These are phyloP conservation scores for Phlyctochytrium bullatum DNA, from an alignment of 192 early-diverging fungal species.

Conservation along the genomic window DNA sequence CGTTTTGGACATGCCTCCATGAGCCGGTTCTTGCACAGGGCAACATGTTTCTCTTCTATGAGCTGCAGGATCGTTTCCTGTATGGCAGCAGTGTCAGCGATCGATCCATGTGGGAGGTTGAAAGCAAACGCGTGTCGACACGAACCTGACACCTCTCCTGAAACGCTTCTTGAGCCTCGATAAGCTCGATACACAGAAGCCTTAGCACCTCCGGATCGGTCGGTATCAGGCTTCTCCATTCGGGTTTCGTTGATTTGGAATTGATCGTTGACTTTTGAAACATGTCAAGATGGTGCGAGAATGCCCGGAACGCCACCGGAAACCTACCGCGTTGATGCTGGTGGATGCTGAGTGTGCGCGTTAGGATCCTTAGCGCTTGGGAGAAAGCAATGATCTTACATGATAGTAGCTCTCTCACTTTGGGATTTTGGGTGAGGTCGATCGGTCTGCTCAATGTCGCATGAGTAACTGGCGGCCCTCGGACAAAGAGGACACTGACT, in stretches of 20 bases:
- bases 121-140: neutral
- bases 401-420: neutral
- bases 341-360: too few species aligned
- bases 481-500: neutral
- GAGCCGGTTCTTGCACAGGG: slow-evolving; percentile 34
- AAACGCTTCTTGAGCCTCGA: slow-evolving; percentile 32
- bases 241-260: too few species aligned
- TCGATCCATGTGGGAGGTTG: neutral
- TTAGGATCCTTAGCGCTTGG: slow-evolving; percentile 25
- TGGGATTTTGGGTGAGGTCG: neutral
- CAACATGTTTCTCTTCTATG: slow-evolving; percentile 41
- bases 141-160: slow-evolving; percentile 39
- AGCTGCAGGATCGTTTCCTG: slow-evolving; percentile 42
- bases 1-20: slow-evolving; percentile 35
- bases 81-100: slow-evolving; percentile 2
- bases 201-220: slow-evolving; percentile 18
- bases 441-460: neutral
- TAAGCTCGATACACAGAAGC: slow-evolving; percentile 27
- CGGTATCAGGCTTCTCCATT: slow-evolving; percentile 31
- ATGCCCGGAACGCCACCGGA: too few species aligned
- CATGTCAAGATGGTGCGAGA: too few species aligned
- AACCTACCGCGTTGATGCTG: too few species aligned
- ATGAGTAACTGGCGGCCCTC: neutral
- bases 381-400: neutral
- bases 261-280: slow-evolving; percentile 17